Base-by-base conservation (phyloP, 805 yeast genomes). In the Metschnikowia peoriensis region DNA sequence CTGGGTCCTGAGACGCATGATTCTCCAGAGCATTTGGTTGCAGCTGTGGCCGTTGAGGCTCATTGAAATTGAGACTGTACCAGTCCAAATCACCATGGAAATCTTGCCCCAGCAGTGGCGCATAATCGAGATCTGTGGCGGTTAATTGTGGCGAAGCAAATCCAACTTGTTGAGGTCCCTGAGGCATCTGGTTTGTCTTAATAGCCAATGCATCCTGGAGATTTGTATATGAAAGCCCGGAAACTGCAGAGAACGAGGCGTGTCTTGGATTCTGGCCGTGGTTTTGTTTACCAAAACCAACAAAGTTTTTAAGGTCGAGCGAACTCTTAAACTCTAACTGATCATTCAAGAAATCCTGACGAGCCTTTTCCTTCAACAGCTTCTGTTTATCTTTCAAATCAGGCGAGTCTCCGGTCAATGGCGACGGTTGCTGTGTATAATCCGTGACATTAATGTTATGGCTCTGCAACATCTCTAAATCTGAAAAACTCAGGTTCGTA, bases 61-160 rank as follows among this genome's bases (percentile, higher is more conserved):
- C 51, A 11, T 37, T 47, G 27, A 52, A 55, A 17, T 55, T 52
- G 22, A 58, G 41, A 14, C 45, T 53, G 46, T 50, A 53, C 62
- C 62, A 59, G 53, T 64, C 66, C 50, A 70, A 52, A 47, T 69
- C 72, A 1, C 72, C 66, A 47, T 63, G 60, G 11, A 73, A 56
- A 53, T 77, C 80, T 32, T 59, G 52, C 32, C 70, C 62, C 56
- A 66, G 56, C 10, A 66, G 47, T 4, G 70, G 70, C 45, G 60
- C 63, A 45, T 59, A 63, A 49, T 69, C 66, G 22, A 77, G 57
- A 37, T 80, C 81, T 16, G 72, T 70, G 1, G 86, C 84, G 11
- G 75, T 62, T 43, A 83, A 62, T 66, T 89, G 96, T 2, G 96
- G 97, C 0, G 96, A 87, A 1, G 96, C 82, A 64, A 88, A 89